phyloP scores from a whole-genome alignment of 2,329 filamentous ascomycete genomes.

The Colletotrichum sp. region DNA sequence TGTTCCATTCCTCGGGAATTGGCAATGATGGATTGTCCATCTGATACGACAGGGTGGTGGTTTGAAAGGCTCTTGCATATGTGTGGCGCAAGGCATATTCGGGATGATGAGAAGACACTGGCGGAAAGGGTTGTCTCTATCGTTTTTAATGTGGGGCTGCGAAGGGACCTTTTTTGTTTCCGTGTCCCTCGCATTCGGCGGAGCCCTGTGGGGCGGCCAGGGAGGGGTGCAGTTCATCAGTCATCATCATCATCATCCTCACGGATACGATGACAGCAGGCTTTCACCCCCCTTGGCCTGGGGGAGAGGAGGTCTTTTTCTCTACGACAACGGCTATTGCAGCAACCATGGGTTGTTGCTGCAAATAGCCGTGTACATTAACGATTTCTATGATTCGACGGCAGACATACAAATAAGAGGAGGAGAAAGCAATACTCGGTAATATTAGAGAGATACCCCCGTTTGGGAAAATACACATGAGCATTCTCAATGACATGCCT shows the following conservation, averaged over 20 bases:
- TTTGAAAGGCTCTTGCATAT: conserved; percentile 2
- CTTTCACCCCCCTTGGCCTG: not conserved
- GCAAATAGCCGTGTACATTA: not conserved
- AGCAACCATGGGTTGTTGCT: not conserved
- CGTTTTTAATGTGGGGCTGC: not conserved
- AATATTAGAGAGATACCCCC: conserved; percentile 6
- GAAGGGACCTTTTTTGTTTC: not conserved
- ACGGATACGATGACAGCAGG: not conserved
- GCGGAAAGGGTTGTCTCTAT: not conserved
- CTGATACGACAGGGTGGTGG: not conserved
- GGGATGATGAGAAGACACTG: not conserved
- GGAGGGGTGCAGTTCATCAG: not conserved
- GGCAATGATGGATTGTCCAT: not conserved
- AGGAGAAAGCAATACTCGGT: not conserved
- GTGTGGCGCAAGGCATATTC: conserved; percentile 20
- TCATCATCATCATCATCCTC: not conserved
- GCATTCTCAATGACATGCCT: not conserved
- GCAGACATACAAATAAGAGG: not conserved
- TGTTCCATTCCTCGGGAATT: not conserved
- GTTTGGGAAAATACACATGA: conserved; percentile 2
- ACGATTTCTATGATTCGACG: not conserved
- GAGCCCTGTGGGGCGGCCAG: not conserved
- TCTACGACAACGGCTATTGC: not conserved
- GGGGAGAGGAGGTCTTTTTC: not conserved
- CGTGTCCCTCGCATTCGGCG: not conserved